phyloP scores from a whole-genome alignment of 192 early-diverging fungal genomes.

The Coemansia sp. region DNA sequence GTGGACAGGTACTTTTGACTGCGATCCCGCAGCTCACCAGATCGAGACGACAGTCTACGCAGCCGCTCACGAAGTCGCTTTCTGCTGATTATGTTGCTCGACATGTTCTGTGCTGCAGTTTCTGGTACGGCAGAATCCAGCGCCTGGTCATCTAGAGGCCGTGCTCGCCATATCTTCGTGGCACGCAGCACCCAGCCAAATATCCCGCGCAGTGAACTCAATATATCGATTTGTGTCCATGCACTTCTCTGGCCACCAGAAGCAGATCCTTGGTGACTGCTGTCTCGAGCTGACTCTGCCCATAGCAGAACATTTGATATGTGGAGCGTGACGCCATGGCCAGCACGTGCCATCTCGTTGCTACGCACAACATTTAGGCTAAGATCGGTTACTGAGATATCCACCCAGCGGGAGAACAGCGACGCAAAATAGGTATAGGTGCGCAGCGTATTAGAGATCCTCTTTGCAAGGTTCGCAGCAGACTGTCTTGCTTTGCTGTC shows the following conservation, averaged over 20 bases:
- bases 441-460: conserved; percentile 42
- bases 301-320: conserved; percentile 39
- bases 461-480: conserved; percentile 40
- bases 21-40: conserved; percentile 15
- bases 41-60: conserved; percentile 13
- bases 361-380: conserved; percentile 41
- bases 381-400: conserved; percentile 39
- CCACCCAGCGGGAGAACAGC: conserved; percentile 51
- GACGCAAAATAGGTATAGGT: conserved; percentile 51
- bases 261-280: conserved; percentile 5
- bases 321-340: conserved; percentile 46
- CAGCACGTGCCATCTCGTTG: conserved; percentile 45
- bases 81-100: conserved; percentile 2
- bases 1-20: conserved; percentile 47
- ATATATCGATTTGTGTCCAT: conserved; percentile 29
- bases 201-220: conserved; percentile 29
- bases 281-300: conserved; percentile 49
- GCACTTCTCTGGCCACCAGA: neutral
- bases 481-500: conserved; percentile 32
- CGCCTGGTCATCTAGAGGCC: neutral
- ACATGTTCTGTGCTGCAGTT: neutral
- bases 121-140: neutral
- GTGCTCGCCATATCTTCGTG: conserved; percentile 13
- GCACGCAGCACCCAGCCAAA: conserved; percentile 30
- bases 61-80: conserved; percentile 9